Percentiles rank a stretch among this genome's conserved stretches.
Conservation (phyloP, 352 stramenopile genomes). For the Blastocystis hominis region DNA sequence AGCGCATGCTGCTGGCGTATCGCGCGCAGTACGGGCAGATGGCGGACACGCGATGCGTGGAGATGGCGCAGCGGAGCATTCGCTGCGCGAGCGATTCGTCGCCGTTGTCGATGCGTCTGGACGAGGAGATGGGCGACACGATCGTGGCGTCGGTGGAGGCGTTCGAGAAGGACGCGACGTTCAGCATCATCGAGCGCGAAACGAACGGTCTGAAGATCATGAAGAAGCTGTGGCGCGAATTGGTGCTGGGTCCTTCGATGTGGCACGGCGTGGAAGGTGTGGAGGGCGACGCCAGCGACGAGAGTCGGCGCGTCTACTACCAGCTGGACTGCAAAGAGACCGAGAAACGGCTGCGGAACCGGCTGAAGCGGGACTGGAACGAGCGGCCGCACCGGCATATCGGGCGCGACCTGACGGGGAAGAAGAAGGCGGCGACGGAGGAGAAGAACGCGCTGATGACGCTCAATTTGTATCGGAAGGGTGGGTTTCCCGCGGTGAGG, state of each 20-base stretch:
- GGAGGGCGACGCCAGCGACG: neutral
- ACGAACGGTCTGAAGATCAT: conserved; percentile 56
- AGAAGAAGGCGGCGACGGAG: neutral
- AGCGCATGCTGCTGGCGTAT: conserved; percentile 3
- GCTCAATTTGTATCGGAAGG: neutral
- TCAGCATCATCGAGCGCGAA: conserved; percentile 52
- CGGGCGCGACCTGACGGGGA: neutral
- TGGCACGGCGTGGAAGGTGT: conserved; percentile 45
- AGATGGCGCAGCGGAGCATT: neutral
- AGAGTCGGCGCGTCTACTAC: conserved; percentile 39
- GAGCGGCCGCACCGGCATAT: conserved; percentile 51
- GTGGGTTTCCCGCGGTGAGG: neutral
- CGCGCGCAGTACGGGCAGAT: neutral
- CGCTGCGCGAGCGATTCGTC: conserved; percentile 5
- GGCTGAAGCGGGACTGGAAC: conserved; percentile 54
- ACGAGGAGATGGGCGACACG: conserved; percentile 4
- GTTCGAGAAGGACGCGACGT: conserved; percentile 49
- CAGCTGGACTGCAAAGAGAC: conserved; percentile 52
- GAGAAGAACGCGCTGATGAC: neutral
- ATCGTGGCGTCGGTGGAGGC: neutral
- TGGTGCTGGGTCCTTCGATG: conserved; percentile 51
- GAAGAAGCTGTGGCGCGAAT: conserved; percentile 55
- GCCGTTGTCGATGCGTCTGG: neutral
- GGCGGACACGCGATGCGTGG: neutral
- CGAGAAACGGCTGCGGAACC: conserved; percentile 49